phyloP scores from a whole-genome alignment of 495 filamentous ascomycete genomes.

The Hypoxylon fragiforme region DNA sequence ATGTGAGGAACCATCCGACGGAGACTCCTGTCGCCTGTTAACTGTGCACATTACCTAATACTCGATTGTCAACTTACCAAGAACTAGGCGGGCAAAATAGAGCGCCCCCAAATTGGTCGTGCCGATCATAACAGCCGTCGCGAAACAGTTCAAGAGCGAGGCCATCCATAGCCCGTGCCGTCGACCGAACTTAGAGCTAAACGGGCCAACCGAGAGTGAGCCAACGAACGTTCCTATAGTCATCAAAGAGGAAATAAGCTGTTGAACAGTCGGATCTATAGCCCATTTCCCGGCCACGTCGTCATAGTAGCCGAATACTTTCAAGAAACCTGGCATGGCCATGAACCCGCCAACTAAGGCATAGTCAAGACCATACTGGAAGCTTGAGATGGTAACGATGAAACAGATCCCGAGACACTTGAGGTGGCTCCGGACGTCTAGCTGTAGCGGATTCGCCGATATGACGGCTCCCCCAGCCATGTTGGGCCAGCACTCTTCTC shows the following conservation, averaged over 20 bases:
- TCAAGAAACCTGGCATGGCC: slow-evolving; percentile 52
- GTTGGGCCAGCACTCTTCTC: slow-evolving; percentile 1
- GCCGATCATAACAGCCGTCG: slow-evolving; percentile 54
- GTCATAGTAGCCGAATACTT: slow-evolving; percentile 48
- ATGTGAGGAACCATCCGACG: slow-evolving; percentile 56
- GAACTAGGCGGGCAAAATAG: slow-evolving; percentile 52
- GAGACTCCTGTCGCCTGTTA: slow-evolving; percentile 43
- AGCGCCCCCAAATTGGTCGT: slow-evolving; percentile 50
- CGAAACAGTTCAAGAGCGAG: slow-evolving; percentile 45
- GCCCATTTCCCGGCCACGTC: slow-evolving; percentile 27
- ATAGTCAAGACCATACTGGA: slow-evolving; percentile 47
- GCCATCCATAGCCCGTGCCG: slow-evolving; percentile 47
- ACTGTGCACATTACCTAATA: not conserved
- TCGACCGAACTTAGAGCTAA: slow-evolving; percentile 49
- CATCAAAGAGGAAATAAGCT: slow-evolving; percentile 55
- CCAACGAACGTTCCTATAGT: slow-evolving; percentile 56
- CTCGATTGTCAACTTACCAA: slow-evolving; percentile 35
- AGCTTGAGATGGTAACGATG: slow-evolving; percentile 41
- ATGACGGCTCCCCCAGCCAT: slow-evolving; percentile 31
- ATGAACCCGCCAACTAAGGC: slow-evolving; percentile 43
- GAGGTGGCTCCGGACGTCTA: slow-evolving; percentile 35
- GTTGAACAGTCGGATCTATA: slow-evolving; percentile 52
- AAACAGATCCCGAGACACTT: slow-evolving; percentile 43
- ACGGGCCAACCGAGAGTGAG: slow-evolving; percentile 51
- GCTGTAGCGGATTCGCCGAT: slow-evolving; percentile 37